phyloP scores from a whole-genome alignment of 2,329 filamentous ascomycete species.

The Aspergillus fischeri region DNA sequence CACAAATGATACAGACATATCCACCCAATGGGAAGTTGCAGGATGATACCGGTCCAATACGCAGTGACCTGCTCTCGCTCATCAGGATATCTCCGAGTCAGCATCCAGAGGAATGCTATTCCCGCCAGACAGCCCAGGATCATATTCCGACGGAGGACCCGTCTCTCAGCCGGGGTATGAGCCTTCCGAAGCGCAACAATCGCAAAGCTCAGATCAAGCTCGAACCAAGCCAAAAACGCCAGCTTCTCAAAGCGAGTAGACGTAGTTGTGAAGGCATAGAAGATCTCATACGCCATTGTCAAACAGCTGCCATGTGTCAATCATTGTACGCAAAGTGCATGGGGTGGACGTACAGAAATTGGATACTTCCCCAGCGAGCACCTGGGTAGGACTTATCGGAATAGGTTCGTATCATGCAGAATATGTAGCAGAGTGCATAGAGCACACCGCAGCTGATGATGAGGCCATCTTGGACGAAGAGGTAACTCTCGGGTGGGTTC shows the following conservation, averaged over 20 bases:
- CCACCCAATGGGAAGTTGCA: conserved; percentile 19
- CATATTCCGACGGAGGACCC: conserved; percentile 6
- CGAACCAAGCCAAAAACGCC: conserved; percentile 17
- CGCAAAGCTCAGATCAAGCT: conserved; percentile 12
- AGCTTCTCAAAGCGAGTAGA: conserved; percentile 9
- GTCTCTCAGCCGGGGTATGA: conserved; percentile 3
- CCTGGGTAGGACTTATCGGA: conserved; percentile 12
- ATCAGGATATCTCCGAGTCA: conserved; percentile 12
- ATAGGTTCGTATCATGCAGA: conserved; percentile 12
- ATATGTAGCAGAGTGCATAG: conserved; percentile 17
- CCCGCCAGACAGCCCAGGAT: conserved; percentile 5
- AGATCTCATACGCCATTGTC: conserved; percentile 18
- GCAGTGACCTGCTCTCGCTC: conserved; percentile 19
- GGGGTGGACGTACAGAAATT: conserved; percentile 6
- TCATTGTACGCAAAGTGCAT: neutral
- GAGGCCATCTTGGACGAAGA: conserved; percentile 19
- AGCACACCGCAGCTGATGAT: conserved; percentile 18
- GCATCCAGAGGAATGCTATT: neutral
- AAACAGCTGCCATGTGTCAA: conserved; percentile 4
- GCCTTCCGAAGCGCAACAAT: conserved; percentile 6
- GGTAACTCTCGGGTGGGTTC: conserved; percentile 18
- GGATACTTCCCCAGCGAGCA: conserved; percentile 4
- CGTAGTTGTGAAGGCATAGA: conserved; percentile 15
- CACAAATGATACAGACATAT: conserved; percentile 11
- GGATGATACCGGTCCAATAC: conserved; percentile 18